Percentiles rank a stretch among this genome's conserved stretches.
These are phyloP conservation scores for Yamadazyma aaseri DNA, from an alignment of 1,139 yeast genomes.

Conservation along the genomic window DNA sequence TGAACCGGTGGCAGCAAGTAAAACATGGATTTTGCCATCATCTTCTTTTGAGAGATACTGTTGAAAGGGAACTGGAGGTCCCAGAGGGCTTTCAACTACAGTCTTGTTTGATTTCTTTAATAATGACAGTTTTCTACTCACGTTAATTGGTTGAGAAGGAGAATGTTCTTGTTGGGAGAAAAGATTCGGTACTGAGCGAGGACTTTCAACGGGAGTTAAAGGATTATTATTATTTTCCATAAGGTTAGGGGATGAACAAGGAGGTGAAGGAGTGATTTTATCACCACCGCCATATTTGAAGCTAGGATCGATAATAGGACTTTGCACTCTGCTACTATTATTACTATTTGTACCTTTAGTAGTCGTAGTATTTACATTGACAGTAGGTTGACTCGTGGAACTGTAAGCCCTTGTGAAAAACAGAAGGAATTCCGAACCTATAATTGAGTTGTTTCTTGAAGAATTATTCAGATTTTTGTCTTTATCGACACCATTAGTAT, in stretches of 20 bases:
- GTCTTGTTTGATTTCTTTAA: constrained; percentile 31
- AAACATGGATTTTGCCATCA: constrained; percentile 79
- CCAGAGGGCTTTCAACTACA: constrained; percentile 54
- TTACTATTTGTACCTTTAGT: constrained; percentile 9
- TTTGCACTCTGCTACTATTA: constrained; percentile 14
- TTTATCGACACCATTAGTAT: neutral
- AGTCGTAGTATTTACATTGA: constrained; percentile 6
- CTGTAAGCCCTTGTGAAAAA: constrained; percentile 13
- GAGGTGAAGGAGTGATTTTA: constrained; percentile 15
- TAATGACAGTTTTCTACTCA: constrained; percentile 22
- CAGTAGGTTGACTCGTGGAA: constrained; percentile 8
- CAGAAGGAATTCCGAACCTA: constrained; percentile 13
- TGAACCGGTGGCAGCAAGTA: constrained; percentile 92
- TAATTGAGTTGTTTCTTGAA: constrained; percentile 16
- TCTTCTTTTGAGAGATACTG: constrained; percentile 69
- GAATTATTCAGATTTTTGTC: constrained; percentile 8
- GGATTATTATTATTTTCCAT: neutral
- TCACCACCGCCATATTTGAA: constrained; percentile 9
- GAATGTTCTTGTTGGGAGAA: constrained; percentile 1
- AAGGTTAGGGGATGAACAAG: neutral
- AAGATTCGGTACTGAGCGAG: neutral
- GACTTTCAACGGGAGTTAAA: neutral
- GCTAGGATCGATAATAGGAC: constrained; percentile 13
- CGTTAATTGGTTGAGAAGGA: constrained; percentile 22
- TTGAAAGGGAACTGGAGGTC: constrained; percentile 73